Conservation (phyloP, 1,284 basidiomycete species). For the Boletus hoseneyae region DNA sequence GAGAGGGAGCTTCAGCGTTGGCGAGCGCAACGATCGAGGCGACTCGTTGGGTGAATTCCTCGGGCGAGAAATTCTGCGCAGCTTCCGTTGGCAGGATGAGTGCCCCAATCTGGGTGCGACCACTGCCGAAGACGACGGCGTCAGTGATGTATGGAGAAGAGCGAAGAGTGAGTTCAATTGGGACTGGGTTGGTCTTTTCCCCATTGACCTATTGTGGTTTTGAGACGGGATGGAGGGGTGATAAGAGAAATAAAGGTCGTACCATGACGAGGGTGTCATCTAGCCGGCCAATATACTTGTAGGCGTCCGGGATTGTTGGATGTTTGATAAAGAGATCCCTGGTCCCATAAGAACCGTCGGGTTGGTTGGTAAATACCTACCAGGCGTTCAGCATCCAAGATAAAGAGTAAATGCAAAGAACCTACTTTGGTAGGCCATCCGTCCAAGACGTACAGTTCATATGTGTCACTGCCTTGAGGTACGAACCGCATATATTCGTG, state of each 20-base stretch:
- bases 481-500: constrained; percentile 44
- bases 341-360: constrained; percentile 57
- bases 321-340: constrained; percentile 56
- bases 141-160: constrained; percentile 43
- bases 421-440: constrained; percentile 54
- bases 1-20: constrained; percentile 50
- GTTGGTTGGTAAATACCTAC: constrained; percentile 46
- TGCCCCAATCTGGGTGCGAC: constrained; percentile 49
- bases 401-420: neutral
- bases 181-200: constrained; percentile 57
- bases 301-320: constrained; percentile 38
- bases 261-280: constrained; percentile 56
- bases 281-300: constrained; percentile 55
- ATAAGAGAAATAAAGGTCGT: neutral
- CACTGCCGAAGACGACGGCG: constrained; percentile 59
- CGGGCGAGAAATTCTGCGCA: constrained; percentile 36
- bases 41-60: constrained; percentile 41
- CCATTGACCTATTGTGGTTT: constrained; percentile 35
- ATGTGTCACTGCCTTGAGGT: constrained; percentile 42
- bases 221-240: too few species aligned
- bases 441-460: constrained; percentile 52
- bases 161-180: constrained; percentile 43
- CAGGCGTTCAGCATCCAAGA: neutral
- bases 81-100: constrained; percentile 52
- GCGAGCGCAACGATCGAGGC: constrained; percentile 49